A percentile compares a stretch with the other conserved stretches of the same genome.
Conservation (phyloP, 306 rosid species). For the Betula pendula region DNA sequence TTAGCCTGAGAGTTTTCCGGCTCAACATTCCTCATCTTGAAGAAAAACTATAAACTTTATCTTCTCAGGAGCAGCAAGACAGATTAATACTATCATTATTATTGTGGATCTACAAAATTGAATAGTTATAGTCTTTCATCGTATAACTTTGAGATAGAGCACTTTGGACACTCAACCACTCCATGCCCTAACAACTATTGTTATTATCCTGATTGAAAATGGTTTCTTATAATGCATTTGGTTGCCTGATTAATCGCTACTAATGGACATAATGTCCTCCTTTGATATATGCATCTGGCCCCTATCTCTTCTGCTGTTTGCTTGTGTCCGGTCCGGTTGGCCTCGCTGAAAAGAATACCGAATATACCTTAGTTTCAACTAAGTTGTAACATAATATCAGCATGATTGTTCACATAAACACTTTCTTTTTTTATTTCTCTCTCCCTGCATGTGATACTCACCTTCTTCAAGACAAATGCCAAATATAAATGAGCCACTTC, state of each 20-base stretch:
- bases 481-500: slow-evolving; percentile 67
- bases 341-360: slow-evolving; percentile 61
- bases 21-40: neutral
- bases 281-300: slow-evolving; percentile 71
- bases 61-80: slow-evolving; percentile 11
- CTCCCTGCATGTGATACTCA: slow-evolving; percentile 9
- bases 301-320: slow-evolving; percentile 41
- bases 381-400: slow-evolving; percentile 1
- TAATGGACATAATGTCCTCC: slow-evolving; percentile 57
- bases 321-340: slow-evolving; percentile 57
- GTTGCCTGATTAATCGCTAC: slow-evolving; percentile 20
- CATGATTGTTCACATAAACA: neutral
- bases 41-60: neutral
- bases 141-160: neutral
- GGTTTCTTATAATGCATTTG: neutral
- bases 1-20: neutral
- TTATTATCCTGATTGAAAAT: neutral
- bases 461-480: slow-evolving; percentile 64
- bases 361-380: neutral
- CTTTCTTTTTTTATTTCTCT: neutral
- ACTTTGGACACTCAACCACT: neutral
- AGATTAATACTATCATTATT: slow-evolving; percentile 11
- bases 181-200: neutral
- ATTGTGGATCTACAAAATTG: slow-evolving; percentile 35
- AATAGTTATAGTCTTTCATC: slow-evolving; percentile 8